Percentiles rank a stretch among this genome's conserved stretches.
Conservation (phyloP, 2,329 filamentous ascomycete species). For the Aspergillus ustus region DNA sequence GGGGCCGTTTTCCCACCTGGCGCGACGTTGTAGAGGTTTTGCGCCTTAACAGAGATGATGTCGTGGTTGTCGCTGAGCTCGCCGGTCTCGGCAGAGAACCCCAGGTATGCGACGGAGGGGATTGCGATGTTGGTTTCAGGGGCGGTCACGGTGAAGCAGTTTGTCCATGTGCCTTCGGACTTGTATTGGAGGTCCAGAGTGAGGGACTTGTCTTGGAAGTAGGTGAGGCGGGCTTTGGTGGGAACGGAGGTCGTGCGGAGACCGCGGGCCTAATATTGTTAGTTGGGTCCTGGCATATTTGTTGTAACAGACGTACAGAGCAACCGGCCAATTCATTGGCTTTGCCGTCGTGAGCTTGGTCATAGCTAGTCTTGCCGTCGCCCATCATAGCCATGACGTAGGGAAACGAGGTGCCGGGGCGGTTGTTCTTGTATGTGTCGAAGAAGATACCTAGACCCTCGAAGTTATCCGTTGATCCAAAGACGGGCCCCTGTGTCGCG, state of each 20-base stretch:
- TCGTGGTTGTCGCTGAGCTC: constrained; percentile 98
- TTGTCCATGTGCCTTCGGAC: constrained; percentile 81
- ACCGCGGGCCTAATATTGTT: constrained; percentile 67
- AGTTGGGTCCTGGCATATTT: not conserved
- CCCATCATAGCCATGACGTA: constrained; percentile 99
- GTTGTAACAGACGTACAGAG: constrained; percentile 60
- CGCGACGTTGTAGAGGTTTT: constrained; percentile 76
- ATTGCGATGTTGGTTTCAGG: constrained; percentile 72
- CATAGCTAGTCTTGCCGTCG: constrained; percentile 85
- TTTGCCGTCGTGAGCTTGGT: constrained; percentile 95
- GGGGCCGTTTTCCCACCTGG: constrained; percentile 27
- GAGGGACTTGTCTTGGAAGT: constrained; percentile 94
- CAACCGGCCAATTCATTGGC: constrained; percentile 90
- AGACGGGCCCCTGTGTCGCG: constrained; percentile 78
- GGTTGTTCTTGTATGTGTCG: constrained; percentile 99
- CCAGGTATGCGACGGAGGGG: constrained; percentile 70
- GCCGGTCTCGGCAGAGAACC: constrained; percentile 78
- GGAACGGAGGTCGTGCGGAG: constrained; percentile 79
- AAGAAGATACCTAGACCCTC: constrained; percentile 95
- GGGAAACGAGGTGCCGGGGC: constrained; percentile 91
- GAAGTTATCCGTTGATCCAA: constrained; percentile 85
- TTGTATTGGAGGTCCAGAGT: constrained; percentile 95
- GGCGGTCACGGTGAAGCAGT: constrained; percentile 76
- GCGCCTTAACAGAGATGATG: constrained; percentile 82
- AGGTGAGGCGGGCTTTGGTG: constrained; percentile 86